These are phyloP conservation scores for Hanseniaspora lachancei DNA, from an alignment of 805 yeast species.

Conservation along the genomic window DNA sequence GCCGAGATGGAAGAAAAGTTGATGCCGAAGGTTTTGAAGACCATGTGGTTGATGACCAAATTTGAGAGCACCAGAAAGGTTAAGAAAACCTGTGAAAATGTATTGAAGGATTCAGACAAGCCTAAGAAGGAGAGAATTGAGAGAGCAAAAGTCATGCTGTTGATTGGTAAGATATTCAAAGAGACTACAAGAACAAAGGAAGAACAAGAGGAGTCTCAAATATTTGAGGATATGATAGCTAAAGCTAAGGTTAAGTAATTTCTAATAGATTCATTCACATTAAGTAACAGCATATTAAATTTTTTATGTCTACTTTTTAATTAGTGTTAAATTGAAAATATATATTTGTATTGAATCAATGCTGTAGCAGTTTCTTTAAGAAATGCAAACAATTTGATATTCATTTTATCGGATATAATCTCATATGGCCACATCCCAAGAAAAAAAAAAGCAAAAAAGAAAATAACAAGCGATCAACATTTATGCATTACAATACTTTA, in stretches of 20 bases:
- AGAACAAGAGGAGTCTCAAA: conserved; percentile 83
- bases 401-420: too few relatives aligned
- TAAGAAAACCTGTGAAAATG: conserved; percentile 68
- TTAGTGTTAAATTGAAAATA: too few relatives aligned
- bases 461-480: too few relatives aligned
- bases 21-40: conserved; percentile 80
- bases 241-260: conserved; percentile 54
- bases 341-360: too few relatives aligned
- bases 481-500: too few relatives aligned
- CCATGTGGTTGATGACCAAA: conserved; percentile 90
- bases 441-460: too few relatives aligned
- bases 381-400: too few relatives aligned
- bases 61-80: conserved; percentile 71
- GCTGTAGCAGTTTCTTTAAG: too few relatives aligned
- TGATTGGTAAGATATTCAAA: conserved; percentile 58
- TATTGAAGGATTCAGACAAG: conserved; percentile 56
- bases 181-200: conserved; percentile 61
- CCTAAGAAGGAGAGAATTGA: conserved; percentile 46
- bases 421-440: too few relatives aligned
- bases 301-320: too few relatives aligned
- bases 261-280: too few relatives aligned
- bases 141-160: conserved; percentile 67
- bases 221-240: conserved; percentile 85
- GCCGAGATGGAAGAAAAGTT: conserved; percentile 70
- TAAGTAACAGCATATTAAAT: too few relatives aligned